Percentiles rank a stretch among this genome's conserved stretches.
These are phyloP conservation scores for Solanum pimpinellifolium DNA, from an alignment of 257 asterid species.

Conservation along the genomic window DNA sequence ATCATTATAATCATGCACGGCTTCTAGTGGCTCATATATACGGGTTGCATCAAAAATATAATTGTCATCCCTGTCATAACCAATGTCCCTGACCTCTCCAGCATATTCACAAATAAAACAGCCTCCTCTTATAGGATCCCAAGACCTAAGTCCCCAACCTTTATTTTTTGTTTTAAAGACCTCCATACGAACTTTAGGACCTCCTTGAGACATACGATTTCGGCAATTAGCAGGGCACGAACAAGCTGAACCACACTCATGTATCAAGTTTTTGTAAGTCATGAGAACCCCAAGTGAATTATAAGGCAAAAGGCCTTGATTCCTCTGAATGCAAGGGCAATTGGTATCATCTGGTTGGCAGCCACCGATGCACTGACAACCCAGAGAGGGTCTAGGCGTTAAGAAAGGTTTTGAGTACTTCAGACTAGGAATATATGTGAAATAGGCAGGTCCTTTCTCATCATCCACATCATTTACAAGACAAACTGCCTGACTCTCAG, in stretches of 20 bases:
- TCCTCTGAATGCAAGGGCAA: conserved; percentile 59
- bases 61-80: conserved; percentile 27
- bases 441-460: conserved; percentile 88
- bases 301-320: conserved; percentile 53
- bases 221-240: conserved; percentile 71
- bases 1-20: conserved; percentile 19
- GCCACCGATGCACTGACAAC: conserved; percentile 79
- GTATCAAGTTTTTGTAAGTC: conserved; percentile 35
- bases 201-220: conserved; percentile 68
- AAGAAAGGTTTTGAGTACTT: conserved; percentile 43
- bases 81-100: conserved; percentile 52
- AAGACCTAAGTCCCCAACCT: conserved; percentile 98
- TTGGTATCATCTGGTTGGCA: conserved; percentile 65
- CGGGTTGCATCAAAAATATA: conserved; percentile 77
- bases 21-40: conserved; percentile 41
- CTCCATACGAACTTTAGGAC: conserved; percentile 55
- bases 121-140: conserved; percentile 89
- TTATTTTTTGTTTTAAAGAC: conserved; percentile 71
- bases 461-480: conserved; percentile 84
- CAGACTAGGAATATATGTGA: conserved; percentile 53
- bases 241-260: conserved; percentile 68
- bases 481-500: conserved; percentile 63
- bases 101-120: conserved; percentile 86
- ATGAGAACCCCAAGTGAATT: conserved; percentile 56
- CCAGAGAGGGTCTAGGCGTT: conserved; percentile 22